Conservation (phyloP, 2,329 filamentous ascomycete species). For the Diaporthe australafricana region DNA sequence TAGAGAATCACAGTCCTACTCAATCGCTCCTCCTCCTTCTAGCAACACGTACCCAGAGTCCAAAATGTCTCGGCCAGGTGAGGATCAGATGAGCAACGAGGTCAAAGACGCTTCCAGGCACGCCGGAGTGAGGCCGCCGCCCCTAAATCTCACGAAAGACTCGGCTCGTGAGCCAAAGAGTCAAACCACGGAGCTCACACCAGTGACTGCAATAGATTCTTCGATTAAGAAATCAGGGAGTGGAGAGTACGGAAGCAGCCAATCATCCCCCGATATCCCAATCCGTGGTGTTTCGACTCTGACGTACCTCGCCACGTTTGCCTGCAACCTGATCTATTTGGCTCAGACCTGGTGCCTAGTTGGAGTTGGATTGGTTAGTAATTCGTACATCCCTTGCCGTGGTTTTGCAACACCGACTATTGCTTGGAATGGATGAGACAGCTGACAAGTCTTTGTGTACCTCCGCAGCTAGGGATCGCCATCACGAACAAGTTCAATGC, state of each 20-base stretch:
- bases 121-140: neutral
- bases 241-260: neutral
- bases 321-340: slow-evolving; percentile 9
- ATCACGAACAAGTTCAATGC: slow-evolving; percentile 2
- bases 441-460: neutral
- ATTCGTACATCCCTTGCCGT: no score
- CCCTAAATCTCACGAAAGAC: neutral
- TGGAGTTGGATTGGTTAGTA: neutral
- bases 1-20: neutral
- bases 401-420: neutral
- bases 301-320: slow-evolving; percentile 11
- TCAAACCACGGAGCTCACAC: neutral
- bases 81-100: neutral
- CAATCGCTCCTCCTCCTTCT: neutral
- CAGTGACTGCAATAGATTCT: neutral
- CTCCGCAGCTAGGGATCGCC: neutral
- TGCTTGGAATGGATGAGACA: neutral
- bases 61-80: neutral
- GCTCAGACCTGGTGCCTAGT: slow-evolving; percentile 17
- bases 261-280: neutral
- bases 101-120: neutral
- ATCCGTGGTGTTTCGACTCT: slow-evolving; percentile 6
- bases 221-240: neutral
- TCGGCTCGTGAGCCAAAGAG: neutral
- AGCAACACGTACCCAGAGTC: neutral